Evolutionary conservation across 2,329 filamentous ascomycete genomes (phyloP).

Genomic region (Ramularia endophylla): DNA sequence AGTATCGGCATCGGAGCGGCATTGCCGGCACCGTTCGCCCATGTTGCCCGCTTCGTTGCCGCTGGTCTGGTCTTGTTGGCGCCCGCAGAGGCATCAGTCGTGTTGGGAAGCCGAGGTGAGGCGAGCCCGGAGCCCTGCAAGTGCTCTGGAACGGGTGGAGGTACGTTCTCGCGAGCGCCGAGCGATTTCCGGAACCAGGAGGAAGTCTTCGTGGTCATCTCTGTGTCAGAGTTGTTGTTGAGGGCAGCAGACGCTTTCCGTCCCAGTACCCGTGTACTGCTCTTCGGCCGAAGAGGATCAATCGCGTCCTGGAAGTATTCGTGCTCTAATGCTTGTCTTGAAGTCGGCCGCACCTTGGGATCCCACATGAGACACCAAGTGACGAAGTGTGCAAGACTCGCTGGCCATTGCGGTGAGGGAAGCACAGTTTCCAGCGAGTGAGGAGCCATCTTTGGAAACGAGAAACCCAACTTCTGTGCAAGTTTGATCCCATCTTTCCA

Average conservation of each 20-base stretch:
- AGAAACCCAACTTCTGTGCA: constrained; percentile 94
- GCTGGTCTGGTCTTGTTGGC: constrained; percentile 51
- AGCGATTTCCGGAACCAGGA: constrained; percentile 95
- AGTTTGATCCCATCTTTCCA: constrained; percentile 93
- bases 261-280: constrained; percentile 75
- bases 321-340: constrained; percentile 86
- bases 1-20: constrained; percentile 92
- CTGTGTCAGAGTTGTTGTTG: constrained; percentile 57
- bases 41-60: constrained; percentile 79
- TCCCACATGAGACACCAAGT: constrained; percentile 99
- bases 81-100: constrained; percentile 36
- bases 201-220: constrained; percentile 71
- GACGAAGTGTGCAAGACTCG: constrained; percentile 82
- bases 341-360: constrained; percentile 84
- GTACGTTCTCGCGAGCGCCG: constrained; percentile 58
- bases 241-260: constrained; percentile 84
- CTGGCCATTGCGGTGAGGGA: constrained; percentile 84
- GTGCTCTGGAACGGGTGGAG: constrained; percentile 53
- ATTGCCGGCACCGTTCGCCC: constrained; percentile 68
- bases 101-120: constrained; percentile 38
- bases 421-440: constrained; percentile 94
- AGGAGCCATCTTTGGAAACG: constrained; percentile 98
- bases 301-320: constrained; percentile 92
- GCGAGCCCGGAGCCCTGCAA: constrained; percentile 34
- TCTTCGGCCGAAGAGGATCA: constrained; percentile 88